Percentiles rank a stretch among this genome's conserved stretches.
Evolutionary conservation across 2,329 filamentous ascomycete genomes (phyloP).

Genomic region (Fusarium bactridioides): DNA sequence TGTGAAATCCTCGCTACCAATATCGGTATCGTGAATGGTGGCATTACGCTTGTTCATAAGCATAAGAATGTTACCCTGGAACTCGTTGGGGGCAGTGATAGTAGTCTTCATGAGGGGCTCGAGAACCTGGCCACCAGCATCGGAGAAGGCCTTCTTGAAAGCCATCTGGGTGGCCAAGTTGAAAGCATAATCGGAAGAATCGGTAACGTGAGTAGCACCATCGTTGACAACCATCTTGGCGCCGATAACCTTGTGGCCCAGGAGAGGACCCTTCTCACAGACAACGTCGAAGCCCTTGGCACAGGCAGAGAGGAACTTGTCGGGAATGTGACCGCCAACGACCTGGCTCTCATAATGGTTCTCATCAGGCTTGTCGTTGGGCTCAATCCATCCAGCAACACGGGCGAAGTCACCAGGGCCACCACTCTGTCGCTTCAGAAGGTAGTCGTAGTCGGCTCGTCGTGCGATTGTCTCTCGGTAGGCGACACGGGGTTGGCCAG

Average conservation of each 20-base stretch:
- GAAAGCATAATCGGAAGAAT: constrained; percentile 97
- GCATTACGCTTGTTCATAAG: constrained; percentile 97
- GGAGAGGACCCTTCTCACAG: constrained; percentile 85
- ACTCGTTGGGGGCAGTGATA: constrained; percentile 94
- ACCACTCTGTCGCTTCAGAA: constrained; percentile 94
- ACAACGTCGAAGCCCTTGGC: constrained; percentile 90
- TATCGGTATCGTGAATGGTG: constrained; percentile 94
- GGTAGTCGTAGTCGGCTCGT: constrained; percentile 85
- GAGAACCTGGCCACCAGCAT: constrained; percentile 82
- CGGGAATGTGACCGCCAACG: constrained; percentile 87
- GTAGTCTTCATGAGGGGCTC: constrained; percentile 99
- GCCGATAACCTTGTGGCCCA: constrained; percentile 93
- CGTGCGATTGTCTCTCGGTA: constrained; percentile 93
- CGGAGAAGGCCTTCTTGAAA: constrained; percentile 90
- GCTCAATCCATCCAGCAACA: constrained; percentile 91
- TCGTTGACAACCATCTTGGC: constrained; percentile 93
- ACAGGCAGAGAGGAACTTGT: constrained; percentile 95
- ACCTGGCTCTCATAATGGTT: constrained; percentile 91
- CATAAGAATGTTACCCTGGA: constrained; percentile 95
- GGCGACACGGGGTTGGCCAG: constrained; percentile 95
- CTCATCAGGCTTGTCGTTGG: constrained; percentile 73
- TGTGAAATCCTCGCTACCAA: constrained; percentile 92
- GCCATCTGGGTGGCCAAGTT: constrained; percentile 94
- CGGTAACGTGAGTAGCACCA: constrained; percentile 95
- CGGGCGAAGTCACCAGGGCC: constrained; percentile 95